Evolutionary conservation across 2,329 filamentous ascomycete species (phyloP).

Genomic region (Epicoccum nigrum): DNA sequence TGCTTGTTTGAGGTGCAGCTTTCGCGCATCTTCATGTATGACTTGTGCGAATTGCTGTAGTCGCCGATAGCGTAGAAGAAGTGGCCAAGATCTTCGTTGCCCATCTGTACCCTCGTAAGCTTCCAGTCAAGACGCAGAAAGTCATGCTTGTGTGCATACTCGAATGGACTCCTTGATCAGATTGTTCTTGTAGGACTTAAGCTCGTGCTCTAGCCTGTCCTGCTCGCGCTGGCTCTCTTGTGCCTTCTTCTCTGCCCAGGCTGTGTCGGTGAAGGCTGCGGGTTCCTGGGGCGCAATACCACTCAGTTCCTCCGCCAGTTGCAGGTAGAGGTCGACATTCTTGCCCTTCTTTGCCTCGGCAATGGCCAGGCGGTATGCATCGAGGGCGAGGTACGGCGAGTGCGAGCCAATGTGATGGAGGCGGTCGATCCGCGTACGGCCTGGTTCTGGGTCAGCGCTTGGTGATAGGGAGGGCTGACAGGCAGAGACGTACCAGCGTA

Average conservation of each 20-base stretch:
- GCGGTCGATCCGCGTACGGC: constrained; percentile 79
- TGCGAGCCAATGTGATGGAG: constrained; percentile 80
- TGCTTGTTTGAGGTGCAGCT: constrained; percentile 85
- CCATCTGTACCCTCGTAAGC: constrained; percentile 69
- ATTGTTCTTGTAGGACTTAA: constrained; percentile 95
- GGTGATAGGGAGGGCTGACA: background rate
- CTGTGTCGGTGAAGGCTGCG: constrained; percentile 69
- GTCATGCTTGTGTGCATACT: constrained; percentile 57
- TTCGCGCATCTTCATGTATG: constrained; percentile 86
- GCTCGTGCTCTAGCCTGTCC: constrained; percentile 77
- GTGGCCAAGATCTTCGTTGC: constrained; percentile 86
- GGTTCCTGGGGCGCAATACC: constrained; percentile 69
- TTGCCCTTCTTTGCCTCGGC: constrained; percentile 75
- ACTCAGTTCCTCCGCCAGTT: constrained; percentile 69
- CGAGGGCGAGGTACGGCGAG: constrained; percentile 75
- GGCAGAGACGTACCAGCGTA: constrained; percentile 70
- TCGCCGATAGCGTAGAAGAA: constrained; percentile 83
- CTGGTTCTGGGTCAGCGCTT: constrained; percentile 52
- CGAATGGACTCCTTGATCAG: constrained; percentile 95
- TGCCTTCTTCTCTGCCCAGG: constrained; percentile 76
- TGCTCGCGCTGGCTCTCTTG: constrained; percentile 73
- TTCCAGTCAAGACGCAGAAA: background rate
- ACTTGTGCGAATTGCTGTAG: constrained; percentile 72
- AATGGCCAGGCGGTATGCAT: constrained; percentile 81
- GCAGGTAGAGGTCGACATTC: constrained; percentile 74